Evolutionary conservation across 2,329 filamentous ascomycete species (phyloP), one percentile per base, ranked within the genome.

Genomic region (Plenodomus lindquistii): DNA sequence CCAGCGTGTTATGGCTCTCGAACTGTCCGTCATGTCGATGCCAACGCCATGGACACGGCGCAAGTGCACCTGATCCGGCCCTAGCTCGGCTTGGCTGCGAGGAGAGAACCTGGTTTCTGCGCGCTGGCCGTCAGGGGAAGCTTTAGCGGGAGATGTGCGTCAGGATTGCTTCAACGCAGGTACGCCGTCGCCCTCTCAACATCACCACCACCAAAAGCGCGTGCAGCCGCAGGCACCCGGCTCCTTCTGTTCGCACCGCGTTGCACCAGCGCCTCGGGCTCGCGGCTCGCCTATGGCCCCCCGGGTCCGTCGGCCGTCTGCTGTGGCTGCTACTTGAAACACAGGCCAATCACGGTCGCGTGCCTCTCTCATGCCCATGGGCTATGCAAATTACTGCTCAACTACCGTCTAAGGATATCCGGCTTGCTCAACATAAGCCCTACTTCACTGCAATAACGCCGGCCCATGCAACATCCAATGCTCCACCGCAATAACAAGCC

Each of bases 1-100:
- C 69, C 68, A 72, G 53, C 65, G 62, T 47, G 60, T 54, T 44
- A 70, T 63, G 48, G 54, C 57, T 41, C 60, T 48, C 48, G 58
- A 60, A 46, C 52, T 52, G 46, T 49, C 52, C 51, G 49, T 53
- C 51, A 60, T 56, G 48, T 52, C 60, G 41, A 29, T 31, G 27
- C 27, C 40, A 42, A 24, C 34, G 36, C 42, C 52, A 31, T 7
- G 27, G 6, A 13, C 27, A 20, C 35, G 8, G 16, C 13, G 16
- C 35, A 17, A 9, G 35, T 40, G 41, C 50, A 46, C 51, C 56
- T 59, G 52, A 57, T 59, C 27, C 50, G 44, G 54, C 44, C 36
- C 44, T 48, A 44, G 52, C 27, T 31, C 41, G 3, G 22, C 49
- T 50, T 37, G 39, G 38, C 46, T 46, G 40, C 36, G 42, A 50